Evolutionary conservation across 2,329 filamentous ascomycete species (phyloP).

Genomic region (Aspergillus tanneri): DNA sequence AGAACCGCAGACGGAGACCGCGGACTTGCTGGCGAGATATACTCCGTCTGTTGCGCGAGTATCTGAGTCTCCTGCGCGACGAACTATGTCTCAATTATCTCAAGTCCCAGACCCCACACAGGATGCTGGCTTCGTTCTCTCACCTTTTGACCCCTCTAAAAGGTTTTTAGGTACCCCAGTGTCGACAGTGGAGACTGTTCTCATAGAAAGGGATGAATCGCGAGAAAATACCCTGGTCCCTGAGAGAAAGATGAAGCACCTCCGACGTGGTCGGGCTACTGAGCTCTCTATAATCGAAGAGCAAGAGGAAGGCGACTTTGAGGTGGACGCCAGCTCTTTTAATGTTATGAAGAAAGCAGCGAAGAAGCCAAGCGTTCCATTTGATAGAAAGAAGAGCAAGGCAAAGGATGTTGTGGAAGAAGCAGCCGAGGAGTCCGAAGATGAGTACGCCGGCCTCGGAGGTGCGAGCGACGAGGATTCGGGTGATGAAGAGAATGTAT

Average conservation of each 20-base stretch:
- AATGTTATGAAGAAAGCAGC: slow-evolving; percentile 67
- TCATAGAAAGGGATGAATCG: slow-evolving; percentile 46
- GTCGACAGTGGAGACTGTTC: slow-evolving; percentile 70
- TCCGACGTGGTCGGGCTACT: slow-evolving; percentile 49
- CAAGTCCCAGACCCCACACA: slow-evolving; percentile 75
- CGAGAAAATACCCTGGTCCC: slow-evolving; percentile 63
- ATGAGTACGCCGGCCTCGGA: slow-evolving; percentile 93
- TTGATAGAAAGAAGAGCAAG: slow-evolving; percentile 82
- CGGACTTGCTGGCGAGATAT: slow-evolving; percentile 46
- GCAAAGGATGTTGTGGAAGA: slow-evolving; percentile 87
- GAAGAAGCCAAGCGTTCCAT: slow-evolving; percentile 57
- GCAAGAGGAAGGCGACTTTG: slow-evolving; percentile 35
- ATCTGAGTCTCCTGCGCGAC: slow-evolving; percentile 37
- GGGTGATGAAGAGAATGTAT: slow-evolving; percentile 70
- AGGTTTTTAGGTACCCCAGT: slow-evolving; percentile 64
- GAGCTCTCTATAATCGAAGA: slow-evolving; percentile 50
- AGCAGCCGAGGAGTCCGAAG: slow-evolving; percentile 94
- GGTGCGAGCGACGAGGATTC: slow-evolving; percentile 88
- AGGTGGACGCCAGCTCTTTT: slow-evolving; percentile 59
- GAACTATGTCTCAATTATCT: slow-evolving; percentile 61
- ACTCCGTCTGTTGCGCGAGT: slow-evolving; percentile 34
- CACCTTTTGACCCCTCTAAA: slow-evolving; percentile 65
- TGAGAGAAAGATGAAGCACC: slow-evolving; percentile 57
- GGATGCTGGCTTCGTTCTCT: slow-evolving; percentile 72
- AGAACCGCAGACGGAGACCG: slow-evolving; percentile 41